Evolutionary conservation across 371 early-diverging fungal species (phyloP), one percentile per base, ranked within the genome.

Genomic region (Mucor irregularis): DNA sequence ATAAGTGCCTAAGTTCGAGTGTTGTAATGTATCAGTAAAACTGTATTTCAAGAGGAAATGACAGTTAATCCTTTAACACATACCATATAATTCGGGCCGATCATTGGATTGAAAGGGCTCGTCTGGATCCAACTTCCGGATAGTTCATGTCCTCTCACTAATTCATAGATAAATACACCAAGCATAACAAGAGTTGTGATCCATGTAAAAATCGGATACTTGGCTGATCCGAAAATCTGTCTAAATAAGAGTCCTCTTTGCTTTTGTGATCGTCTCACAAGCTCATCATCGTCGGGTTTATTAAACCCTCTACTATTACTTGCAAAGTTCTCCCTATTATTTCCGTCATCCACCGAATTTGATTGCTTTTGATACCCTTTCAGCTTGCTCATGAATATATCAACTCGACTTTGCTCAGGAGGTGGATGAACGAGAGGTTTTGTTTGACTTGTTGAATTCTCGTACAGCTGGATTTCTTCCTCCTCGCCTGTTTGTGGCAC

Each of bases 21-120:
- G n/a, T n/a, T n/a, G 35, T 16, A 14, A n/a, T 13, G 22, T 5
- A 19, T 40, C 40, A 40, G 16, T 6, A 25, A 22, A 24, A 25
- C 26, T 25, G 13, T 21, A n/a, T 10, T 19, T 17, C 28, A 19
- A 38, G 16, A 19, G 26, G 3, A 11, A 4, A 39, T 10, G 24
- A 17, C 5, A n/a, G n/a, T n/a, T n/a, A 24, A 43, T 40, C 14
- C 11, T 17, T 29, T n/a, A 26, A 6, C 4, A 24, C 42, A 45
- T 58, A 63, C 80, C 34, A 68, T 61, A 8, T 69, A 46, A 10
- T 62, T 62, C 4, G 83, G 83, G 16, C 83, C 83, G 34, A 82
- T 73, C 77, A 82, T 75, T 10, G 67, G 69, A 56, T 82, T 82
- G 47, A 78, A 66, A 4, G 80, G 77, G 17, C 33, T 57, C 1